These are phyloP conservation scores for Sphagnum contortum DNA, from an alignment of 225 moss, liverwort and hornwort genomes.

Conservation along the genomic window DNA sequence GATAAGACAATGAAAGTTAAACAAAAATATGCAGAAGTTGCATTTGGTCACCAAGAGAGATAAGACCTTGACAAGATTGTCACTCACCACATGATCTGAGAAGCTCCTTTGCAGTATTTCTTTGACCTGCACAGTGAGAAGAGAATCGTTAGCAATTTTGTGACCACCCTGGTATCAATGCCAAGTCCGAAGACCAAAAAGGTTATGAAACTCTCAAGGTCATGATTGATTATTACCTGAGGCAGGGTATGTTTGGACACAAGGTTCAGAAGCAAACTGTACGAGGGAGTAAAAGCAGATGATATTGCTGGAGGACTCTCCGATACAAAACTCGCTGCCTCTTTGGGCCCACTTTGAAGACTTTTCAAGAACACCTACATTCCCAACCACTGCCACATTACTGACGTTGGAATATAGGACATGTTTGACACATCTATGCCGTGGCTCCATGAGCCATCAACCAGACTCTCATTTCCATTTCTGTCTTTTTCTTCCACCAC, in stretches of 20 bases:
- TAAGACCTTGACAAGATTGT: neutral
- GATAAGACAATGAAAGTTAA: too few species aligned
- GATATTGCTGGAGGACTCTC: neutral
- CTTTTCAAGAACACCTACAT: constrained; percentile 14
- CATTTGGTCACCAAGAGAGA: too few species aligned
- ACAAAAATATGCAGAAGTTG: too few species aligned
- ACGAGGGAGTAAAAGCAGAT: constrained; percentile 21
- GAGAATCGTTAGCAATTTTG: too few species aligned
- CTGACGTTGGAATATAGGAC: neutral
- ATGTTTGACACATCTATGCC: neutral
- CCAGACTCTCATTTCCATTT: too few species aligned
- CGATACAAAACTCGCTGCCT: neutral
- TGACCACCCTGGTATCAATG: neutral
- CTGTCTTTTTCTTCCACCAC: too few species aligned
- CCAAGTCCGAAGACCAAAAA: too few species aligned
- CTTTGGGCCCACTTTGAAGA: constrained; percentile 1
- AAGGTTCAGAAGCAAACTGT: constrained; percentile 23
- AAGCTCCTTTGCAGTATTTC: too few species aligned
- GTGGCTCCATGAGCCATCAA: too few species aligned
- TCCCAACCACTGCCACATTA: too few species aligned
- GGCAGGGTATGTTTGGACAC: constrained; percentile 14
- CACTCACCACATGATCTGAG: neutral
- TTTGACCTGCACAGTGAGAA: too few species aligned
- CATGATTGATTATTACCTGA: constrained; percentile 11
- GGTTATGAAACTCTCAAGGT: too few species aligned